Percentiles rank a stretch among this genome's conserved stretches.
Conservation (phyloP, 345 rosid species). For the Aquilaria yunnanensis region DNA sequence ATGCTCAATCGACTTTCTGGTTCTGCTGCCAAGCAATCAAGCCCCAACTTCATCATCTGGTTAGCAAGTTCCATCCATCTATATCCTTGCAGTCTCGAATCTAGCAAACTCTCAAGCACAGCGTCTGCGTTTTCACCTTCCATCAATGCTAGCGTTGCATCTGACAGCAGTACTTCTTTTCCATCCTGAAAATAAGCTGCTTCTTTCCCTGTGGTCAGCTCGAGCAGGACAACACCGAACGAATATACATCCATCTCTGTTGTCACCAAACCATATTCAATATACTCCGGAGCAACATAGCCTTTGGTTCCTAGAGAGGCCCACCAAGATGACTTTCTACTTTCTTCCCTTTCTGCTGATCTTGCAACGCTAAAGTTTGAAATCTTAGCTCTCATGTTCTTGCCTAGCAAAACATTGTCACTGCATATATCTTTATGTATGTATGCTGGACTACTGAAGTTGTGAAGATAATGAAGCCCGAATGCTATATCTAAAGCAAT, state of each 20-base stretch:
- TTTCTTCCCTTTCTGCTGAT: conserved; percentile 23
- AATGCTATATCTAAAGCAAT: conserved; percentile 41
- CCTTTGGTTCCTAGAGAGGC: conserved; percentile 26
- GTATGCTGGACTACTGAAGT: conserved; percentile 31
- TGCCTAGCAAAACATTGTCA: conserved; percentile 27
- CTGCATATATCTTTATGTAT: conserved; percentile 41
- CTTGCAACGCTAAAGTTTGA: conserved; percentile 33
- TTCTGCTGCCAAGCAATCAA: conserved; percentile 26
- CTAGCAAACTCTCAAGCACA: conserved; percentile 14
- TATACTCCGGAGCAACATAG: conserved; percentile 40
- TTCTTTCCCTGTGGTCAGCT: conserved; percentile 34
- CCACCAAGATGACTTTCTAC: conserved; percentile 13
- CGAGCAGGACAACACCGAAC: conserved; percentile 40
- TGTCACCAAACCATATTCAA: conserved; percentile 30
- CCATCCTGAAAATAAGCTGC: conserved; percentile 23
- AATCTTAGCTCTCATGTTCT: conserved; percentile 35
- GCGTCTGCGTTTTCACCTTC: conserved; percentile 20
- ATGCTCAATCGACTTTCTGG: conserved; percentile 29
- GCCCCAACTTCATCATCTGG: conserved; percentile 21
- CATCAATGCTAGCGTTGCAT: conserved; percentile 10
- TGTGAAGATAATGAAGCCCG: conserved; percentile 44
- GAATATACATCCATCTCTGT: conserved; percentile 38
- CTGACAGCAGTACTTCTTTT: conserved; percentile 20
- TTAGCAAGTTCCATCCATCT: conserved; percentile 14
- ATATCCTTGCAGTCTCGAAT: conserved; percentile 21